Conservation (phyloP, 2,329 filamentous ascomycete genomes). For the Fusarium decemcellulare region DNA sequence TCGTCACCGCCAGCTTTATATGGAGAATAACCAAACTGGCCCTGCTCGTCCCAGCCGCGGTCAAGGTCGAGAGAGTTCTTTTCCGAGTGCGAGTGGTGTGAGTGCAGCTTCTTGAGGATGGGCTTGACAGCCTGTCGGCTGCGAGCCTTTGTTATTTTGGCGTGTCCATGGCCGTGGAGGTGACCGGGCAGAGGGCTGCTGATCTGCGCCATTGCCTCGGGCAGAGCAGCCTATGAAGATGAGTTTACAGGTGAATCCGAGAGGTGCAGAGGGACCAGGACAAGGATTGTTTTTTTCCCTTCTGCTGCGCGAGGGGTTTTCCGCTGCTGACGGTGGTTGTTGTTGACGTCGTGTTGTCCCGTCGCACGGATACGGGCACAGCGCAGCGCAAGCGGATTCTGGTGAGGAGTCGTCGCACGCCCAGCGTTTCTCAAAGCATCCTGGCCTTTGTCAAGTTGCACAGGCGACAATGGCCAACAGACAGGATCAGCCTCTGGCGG, state of each 20-base stretch:
- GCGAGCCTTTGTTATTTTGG: conserved; percentile 60
- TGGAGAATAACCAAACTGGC: conserved; percentile 48
- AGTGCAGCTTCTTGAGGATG: conserved; percentile 71
- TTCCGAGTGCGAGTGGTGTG: conserved; percentile 66
- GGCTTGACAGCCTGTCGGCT: conserved; percentile 69
- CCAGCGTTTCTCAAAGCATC: conserved; percentile 48
- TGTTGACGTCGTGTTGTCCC: conserved; percentile 28
- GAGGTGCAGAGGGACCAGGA: conserved; percentile 1
- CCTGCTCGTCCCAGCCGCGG: conserved; percentile 71
- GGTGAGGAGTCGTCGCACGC: conserved; percentile 44
- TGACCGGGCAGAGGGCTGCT: conserved; percentile 41
- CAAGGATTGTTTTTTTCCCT: neutral
- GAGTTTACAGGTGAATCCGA: conserved; percentile 2
- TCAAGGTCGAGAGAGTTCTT: conserved; percentile 76
- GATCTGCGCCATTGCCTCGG: conserved; percentile 45
- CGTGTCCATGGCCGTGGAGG: conserved; percentile 40
- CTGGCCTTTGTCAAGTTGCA: conserved; percentile 41
- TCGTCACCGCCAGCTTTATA: conserved; percentile 49
- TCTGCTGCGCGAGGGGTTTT: conserved; percentile 33
- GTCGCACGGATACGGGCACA: conserved; percentile 47
- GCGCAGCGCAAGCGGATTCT: conserved; percentile 27
- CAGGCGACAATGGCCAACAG: conserved; percentile 35
- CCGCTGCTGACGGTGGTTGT: conserved; percentile 5
- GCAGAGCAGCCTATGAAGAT: conserved; percentile 17
- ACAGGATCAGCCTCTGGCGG: conserved; percentile 3